Base-by-base conservation (phyloP, 2,329 filamentous ascomycete genomes). In the Diaporthe citrichinensis region DNA sequence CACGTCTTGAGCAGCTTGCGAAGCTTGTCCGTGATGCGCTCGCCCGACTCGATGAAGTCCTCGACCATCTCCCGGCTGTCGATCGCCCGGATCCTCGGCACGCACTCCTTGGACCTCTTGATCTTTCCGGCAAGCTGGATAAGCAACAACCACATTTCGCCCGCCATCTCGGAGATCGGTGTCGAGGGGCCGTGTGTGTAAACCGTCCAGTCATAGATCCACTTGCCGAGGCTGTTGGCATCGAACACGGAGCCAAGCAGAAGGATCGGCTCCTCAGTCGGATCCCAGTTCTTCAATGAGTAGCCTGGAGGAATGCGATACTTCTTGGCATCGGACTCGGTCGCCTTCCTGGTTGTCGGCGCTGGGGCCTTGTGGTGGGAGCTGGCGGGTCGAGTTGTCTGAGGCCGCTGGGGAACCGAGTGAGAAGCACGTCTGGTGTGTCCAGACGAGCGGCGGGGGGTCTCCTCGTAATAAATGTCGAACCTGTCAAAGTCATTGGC, bases 151-250 rank as follows among this genome's bases (percentile, higher is more conserved):
- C 97, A 99, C 73, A 99, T 89, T 81, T 98, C 96, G 79, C 96
- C 97, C 3, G 97, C 96, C 85, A 98, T 93, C 79, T 98, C 95
- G 72, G 95, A 92, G 81, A 98, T 94, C 69, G 95, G 94, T 15
- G 94, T 95, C 55, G 91, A 91, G 20, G 95, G 91, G 51, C 95
- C 95, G 79, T 97, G 93, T 83, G 94, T 93, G 87, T 95, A 98
- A 78, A 98, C 95, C 25, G 97, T 98, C 97, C 97, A 99, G 89
- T 98, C 97, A 85, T 98, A 99, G 82, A 99, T 97, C 97, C 97
- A 99, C 86, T 98, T 98, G 81, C 97, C 97, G 41, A 99, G 90
- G 36, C 95, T 98, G 89, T 98, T 98, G 82, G 96, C 95, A 83
- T 98, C 97, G 82, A 98, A 98, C 74, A 98, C 97, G 82, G 95